phyloP scores from a whole-genome alignment of 2,329 filamentous ascomycete species.

The Uncinocarpus reesii region DNA sequence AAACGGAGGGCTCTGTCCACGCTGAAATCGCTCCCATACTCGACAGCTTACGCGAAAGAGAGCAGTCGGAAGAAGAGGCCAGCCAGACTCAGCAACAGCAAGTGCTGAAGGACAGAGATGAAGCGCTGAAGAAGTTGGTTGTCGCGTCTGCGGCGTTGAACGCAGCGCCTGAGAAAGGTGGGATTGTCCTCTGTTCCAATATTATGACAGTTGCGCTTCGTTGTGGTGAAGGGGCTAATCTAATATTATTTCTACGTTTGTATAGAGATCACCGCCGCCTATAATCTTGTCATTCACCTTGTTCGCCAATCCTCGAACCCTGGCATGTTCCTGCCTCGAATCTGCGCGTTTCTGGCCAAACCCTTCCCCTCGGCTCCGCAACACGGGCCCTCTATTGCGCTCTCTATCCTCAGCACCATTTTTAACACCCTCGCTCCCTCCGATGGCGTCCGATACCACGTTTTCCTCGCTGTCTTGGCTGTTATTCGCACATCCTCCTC shows the following conservation, averaged over 20 bases:
- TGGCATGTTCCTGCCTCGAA: constrained; percentile 72
- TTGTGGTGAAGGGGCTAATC: too few relatives aligned
- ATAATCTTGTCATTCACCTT: constrained; percentile 93
- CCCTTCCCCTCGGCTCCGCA: constrained; percentile 76
- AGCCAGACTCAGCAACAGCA: constrained; percentile 18
- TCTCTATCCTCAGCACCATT: constrained; percentile 84
- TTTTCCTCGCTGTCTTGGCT: constrained; percentile 78
- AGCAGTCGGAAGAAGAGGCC: constrained; percentile 46
- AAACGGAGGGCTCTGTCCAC: constrained; percentile 43
- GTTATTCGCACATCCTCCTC: constrained; percentile 65
- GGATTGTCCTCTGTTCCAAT: constrained; percentile 9
- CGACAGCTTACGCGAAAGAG: constrained; percentile 44
- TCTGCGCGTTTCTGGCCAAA: constrained; percentile 82
- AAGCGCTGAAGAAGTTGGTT: constrained; percentile 81
- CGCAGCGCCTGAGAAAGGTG: constrained; percentile 76
- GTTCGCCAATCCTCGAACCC: constrained; percentile 75
- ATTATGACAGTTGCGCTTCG: too few relatives aligned
- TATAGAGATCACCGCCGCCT: constrained; percentile 80
- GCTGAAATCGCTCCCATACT: constrained; percentile 62
- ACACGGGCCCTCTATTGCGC: constrained; percentile 74
- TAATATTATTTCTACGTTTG: constrained; percentile 10
- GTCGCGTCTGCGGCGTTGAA: constrained; percentile 68
- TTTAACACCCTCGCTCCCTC: constrained; percentile 82
- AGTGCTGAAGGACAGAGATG: constrained; percentile 56
- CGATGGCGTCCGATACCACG: constrained; percentile 75